phyloP scores from a whole-genome alignment of 169 alveolate species.

The Plasmodium coatneyi region DNA sequence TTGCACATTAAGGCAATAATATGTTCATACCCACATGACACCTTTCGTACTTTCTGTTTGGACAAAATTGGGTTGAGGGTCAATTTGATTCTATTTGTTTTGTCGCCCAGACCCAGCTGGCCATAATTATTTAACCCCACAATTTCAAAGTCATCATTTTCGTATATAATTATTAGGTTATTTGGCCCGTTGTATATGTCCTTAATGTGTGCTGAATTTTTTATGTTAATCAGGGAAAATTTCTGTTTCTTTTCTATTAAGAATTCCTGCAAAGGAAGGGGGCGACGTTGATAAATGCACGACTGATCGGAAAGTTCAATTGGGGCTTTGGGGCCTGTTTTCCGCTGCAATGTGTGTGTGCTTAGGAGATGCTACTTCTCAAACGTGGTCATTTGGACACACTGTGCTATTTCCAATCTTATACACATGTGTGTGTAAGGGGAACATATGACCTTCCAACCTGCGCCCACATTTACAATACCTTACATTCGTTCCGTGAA shows the following conservation, averaged over 20 bases:
- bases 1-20: constrained; percentile 87
- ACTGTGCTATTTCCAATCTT: background rate
- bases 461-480: background rate
- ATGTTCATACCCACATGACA: constrained; percentile 92
- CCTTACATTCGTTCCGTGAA: constrained; percentile 74
- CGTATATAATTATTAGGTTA: constrained; percentile 43
- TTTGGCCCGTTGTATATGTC: constrained; percentile 53
- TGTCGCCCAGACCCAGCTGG: constrained; percentile 67
- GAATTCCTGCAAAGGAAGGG: constrained; percentile 23
- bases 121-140: constrained; percentile 60
- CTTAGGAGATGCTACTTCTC: background rate
- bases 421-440: background rate
- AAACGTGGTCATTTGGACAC: background rate
- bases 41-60: constrained; percentile 78
- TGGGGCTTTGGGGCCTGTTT: background rate
- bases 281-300: background rate
- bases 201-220: constrained; percentile 9
- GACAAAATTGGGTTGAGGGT: constrained; percentile 70
- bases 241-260: constrained; percentile 46
- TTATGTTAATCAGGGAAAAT: constrained; percentile 49
- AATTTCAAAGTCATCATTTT: constrained; percentile 68
- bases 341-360: background rate
- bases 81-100: constrained; percentile 55
- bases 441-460: background rate
- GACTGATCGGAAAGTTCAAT: background rate